Evolutionary conservation across 768 basidiomycete genomes (phyloP), one percentile per base, ranked within the genome.

Genomic region (Trametes punicea): DNA sequence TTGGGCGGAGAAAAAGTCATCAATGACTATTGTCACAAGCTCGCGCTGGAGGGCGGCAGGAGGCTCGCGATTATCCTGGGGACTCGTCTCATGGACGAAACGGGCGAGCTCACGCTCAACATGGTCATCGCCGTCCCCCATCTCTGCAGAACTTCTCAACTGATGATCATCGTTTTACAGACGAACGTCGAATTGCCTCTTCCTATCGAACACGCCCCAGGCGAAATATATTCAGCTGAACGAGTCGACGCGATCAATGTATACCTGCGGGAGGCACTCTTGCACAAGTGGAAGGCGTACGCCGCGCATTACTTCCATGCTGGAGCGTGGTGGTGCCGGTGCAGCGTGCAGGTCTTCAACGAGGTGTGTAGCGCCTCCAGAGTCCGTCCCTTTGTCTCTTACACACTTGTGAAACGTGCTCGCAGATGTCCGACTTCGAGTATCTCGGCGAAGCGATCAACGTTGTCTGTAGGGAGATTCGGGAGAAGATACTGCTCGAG

Each of bases 1-100:
- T 69, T 92, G 2, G 91, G 92, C 1, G 90, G 92, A 6, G 91
- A 94, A 67, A 68, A 78, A 21, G 77, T 74, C 42, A 93, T 94
- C 56, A 81, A 80, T 60, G 71, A 72, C 7, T 92, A 93, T 67
- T 89, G 83, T 61, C 86, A 84, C 67, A 63, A 74, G 9, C 75
- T 92, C 6, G 92, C 90, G 4, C 56, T 87, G 2, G 67, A 77
- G 39, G 92, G 90, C 7, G 90, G 88, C 0, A 77, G 74, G 56
- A 65, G 67, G 10, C 72, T 92, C 7, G 82, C 84, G 1, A 73
- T 81, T 55, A 68, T 82, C 8, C 74, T 91, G 38, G 82, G 80
- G 1, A 92, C 89, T 0, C 59, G 64, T 2, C 74, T 86, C 4
- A 73, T 93, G 74, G 85, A 90, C 55, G 78, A 81, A 39, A 71